These are phyloP conservation scores for Termitomyces bulborhizus DNA, from an alignment of 768 basidiomycete species.

Conservation along the genomic window DNA sequence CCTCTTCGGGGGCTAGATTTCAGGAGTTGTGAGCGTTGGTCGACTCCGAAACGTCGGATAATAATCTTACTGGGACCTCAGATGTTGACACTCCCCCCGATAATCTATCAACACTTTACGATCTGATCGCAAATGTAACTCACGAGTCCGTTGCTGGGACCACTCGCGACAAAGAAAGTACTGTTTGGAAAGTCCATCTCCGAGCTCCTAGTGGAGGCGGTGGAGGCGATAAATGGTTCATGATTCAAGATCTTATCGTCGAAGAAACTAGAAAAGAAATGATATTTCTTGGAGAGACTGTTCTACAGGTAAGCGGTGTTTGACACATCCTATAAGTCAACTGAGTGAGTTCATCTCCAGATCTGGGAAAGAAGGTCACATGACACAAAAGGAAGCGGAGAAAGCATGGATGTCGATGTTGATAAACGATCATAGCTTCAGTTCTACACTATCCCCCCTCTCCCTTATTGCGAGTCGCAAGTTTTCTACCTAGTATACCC, in stretches of 20 bases:
- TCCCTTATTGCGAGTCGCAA: not conserved
- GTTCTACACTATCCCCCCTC: not conserved
- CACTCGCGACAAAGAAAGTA: constrained; percentile 85
- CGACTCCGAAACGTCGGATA: constrained; percentile 11
- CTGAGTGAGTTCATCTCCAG: constrained; percentile 25
- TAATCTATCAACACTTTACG: constrained; percentile 70
- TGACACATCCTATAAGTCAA: not conserved
- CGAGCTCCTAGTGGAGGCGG: constrained; percentile 69
- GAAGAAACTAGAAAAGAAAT: constrained; percentile 96
- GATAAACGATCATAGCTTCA: constrained; percentile 8
- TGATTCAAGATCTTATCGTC: constrained; percentile 94
- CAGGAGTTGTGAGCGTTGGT: constrained; percentile 66
- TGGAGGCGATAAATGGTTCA: constrained; percentile 90
- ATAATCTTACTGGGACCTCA: constrained; percentile 27
- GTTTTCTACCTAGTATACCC: not conserved
- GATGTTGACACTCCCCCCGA: constrained; percentile 70
- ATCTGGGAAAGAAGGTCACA: constrained; percentile 57
- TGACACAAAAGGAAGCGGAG: constrained; percentile 18
- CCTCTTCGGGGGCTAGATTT: constrained; percentile 92
- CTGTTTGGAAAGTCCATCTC: constrained; percentile 90
- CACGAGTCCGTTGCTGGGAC: constrained; percentile 96
- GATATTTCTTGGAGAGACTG: constrained; percentile 97
- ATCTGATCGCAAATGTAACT: constrained; percentile 92
- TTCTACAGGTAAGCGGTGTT: constrained; percentile 68
- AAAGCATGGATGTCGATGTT: constrained; percentile 26